Conservation (phyloP, 768 basidiomycete genomes). For the Auricularia sp. region DNA sequence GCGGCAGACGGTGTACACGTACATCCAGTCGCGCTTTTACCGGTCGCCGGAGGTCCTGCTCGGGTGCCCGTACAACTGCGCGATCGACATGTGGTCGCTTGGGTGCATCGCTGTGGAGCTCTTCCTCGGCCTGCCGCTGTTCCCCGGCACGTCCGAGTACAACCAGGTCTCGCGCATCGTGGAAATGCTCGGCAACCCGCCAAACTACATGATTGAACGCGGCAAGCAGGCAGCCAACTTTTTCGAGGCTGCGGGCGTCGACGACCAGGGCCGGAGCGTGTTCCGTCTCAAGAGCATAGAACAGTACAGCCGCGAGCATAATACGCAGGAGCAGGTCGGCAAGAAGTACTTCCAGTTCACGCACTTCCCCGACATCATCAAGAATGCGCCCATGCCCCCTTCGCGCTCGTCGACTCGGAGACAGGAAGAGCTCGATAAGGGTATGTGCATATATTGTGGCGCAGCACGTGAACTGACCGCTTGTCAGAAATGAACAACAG, state of each 20-base stretch:
- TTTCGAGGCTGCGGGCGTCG: slow-evolving; percentile 72
- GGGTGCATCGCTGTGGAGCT: slow-evolving; percentile 98
- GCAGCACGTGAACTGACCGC: background rate
- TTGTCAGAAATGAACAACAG: slow-evolving; percentile 84
- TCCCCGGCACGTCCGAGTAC: slow-evolving; percentile 98
- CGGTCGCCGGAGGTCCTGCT: slow-evolving; percentile 95
- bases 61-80: slow-evolving; percentile 85
- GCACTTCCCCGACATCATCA: slow-evolving; percentile 89
- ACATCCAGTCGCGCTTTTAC: slow-evolving; percentile 98
- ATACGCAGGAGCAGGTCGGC: slow-evolving; percentile 91
- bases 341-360: slow-evolving; percentile 98
- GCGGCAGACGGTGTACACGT: slow-evolving; percentile 98
- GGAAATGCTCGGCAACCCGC: slow-evolving; percentile 97
- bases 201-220: slow-evolving; percentile 85
- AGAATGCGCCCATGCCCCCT: slow-evolving; percentile 85
- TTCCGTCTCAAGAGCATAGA: slow-evolving; percentile 85
- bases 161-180: slow-evolving; percentile 95
- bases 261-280: slow-evolving; percentile 64
- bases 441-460: slow-evolving; percentile 29
- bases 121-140: slow-evolving; percentile 90
- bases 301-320: slow-evolving; percentile 92
- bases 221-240: slow-evolving; percentile 94
- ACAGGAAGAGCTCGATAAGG: slow-evolving; percentile 81
- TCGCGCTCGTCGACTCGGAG: slow-evolving; percentile 52
- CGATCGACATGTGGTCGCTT: slow-evolving; percentile 99